These are phyloP conservation scores for Ceratobasidium sp. DNA, from an alignment of 1,284 basidiomycete genomes.

Conservation along the genomic window DNA sequence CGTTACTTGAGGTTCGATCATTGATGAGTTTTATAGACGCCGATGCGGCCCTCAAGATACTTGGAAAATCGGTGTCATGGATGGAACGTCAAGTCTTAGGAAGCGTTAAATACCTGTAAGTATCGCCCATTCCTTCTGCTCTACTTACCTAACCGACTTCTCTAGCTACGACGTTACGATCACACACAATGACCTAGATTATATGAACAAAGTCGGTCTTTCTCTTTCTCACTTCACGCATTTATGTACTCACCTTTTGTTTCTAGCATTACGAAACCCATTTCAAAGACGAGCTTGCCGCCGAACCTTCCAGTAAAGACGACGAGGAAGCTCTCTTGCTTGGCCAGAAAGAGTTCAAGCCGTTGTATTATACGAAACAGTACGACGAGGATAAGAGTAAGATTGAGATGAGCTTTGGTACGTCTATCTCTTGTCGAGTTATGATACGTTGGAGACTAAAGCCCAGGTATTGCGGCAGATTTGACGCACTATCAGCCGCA, in stretches of 20 bases:
- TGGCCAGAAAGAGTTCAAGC: conserved; percentile 66
- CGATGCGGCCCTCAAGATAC: conserved; percentile 55
- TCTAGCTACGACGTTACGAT: conserved; percentile 65
- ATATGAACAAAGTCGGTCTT: conserved; percentile 66
- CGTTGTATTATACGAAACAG: conserved; percentile 71
- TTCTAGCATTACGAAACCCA: conserved; percentile 64
- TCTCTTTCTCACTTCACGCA: neutral
- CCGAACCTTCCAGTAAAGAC: conserved; percentile 59
- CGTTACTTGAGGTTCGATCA: conserved; percentile 47
- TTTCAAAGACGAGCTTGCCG: conserved; percentile 60
- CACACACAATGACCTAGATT: conserved; percentile 68
- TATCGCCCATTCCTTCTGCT: neutral
- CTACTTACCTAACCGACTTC: neutral
- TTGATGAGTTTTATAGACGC: conserved; percentile 52
- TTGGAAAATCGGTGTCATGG: conserved; percentile 66
- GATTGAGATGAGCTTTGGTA: conserved; percentile 72
- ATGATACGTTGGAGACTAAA: too few relatives aligned
- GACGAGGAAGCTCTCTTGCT: conserved; percentile 59
- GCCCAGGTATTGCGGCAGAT: conserved; percentile 56
- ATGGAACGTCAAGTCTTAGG: conserved; percentile 72
- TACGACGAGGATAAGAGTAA: conserved; percentile 67
- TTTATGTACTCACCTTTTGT: neutral
- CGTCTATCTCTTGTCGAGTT: conserved; percentile 6
- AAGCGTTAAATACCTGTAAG: conserved; percentile 63
- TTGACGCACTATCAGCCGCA: conserved; percentile 71